phyloP scores from a whole-genome alignment of 2,329 filamentous ascomycete genomes.

The Pseudogymnoascus sp. region DNA sequence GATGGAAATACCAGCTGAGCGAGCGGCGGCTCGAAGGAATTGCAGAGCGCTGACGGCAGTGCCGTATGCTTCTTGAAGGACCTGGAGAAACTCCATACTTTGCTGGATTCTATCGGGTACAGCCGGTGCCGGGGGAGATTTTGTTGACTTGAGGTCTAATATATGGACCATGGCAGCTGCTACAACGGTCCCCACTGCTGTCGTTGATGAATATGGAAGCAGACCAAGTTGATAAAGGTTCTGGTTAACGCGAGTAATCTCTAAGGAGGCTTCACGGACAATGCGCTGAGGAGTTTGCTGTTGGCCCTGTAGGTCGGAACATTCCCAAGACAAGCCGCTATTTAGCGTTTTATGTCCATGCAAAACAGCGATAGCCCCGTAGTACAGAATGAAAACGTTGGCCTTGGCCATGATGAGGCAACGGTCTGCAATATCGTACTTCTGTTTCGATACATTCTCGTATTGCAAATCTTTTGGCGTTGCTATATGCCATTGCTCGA shows the following conservation, averaged over 20 bases:
- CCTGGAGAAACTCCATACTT: background rate
- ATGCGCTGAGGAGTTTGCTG: background rate
- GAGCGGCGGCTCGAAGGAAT: background rate
- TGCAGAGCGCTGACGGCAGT: background rate
- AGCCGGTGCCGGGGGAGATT: background rate
- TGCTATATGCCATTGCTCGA: background rate
- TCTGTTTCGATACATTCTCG: background rate
- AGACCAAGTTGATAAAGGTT: background rate
- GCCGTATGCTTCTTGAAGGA: background rate
- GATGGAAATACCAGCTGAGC: background rate
- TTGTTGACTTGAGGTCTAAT: background rate
- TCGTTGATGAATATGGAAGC: background rate
- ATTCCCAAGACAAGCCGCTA: background rate
- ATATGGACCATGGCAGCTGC: background rate
- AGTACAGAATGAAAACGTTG: background rate
- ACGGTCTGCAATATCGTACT: background rate
- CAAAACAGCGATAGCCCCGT: background rate
- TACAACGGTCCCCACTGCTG: background rate
- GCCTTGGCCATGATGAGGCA: background rate
- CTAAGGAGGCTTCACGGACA: background rate
- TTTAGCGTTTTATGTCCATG: conserved; percentile 3
- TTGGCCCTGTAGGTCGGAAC: background rate
- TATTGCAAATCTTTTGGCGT: background rate
- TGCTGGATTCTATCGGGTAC: background rate
- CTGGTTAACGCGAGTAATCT: background rate